phyloP scores from a whole-genome alignment of 116 monocot genomes.

The Trichopus zeylanicus region DNA sequence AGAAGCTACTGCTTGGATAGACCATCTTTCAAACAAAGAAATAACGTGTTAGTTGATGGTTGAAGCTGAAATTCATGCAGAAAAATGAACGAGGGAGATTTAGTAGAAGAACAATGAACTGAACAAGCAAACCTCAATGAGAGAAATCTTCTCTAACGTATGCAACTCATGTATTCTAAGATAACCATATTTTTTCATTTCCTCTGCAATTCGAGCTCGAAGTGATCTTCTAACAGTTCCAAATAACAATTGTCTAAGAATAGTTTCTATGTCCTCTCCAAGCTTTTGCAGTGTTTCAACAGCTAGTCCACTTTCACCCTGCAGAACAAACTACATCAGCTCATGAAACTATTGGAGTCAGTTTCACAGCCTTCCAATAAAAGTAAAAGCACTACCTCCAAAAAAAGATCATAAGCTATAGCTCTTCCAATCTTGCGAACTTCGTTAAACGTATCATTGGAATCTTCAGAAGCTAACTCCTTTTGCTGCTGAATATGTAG shows the following conservation, averaged over 20 bases:
- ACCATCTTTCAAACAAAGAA: slow-evolving; percentile 42
- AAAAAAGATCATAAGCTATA: slow-evolving; percentile 86
- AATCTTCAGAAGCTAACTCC: slow-evolving; percentile 31
- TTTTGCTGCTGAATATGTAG: slow-evolving; percentile 55
- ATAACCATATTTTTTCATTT: slow-evolving; percentile 62
- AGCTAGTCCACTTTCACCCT: slow-evolving; percentile 89
- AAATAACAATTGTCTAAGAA: slow-evolving; percentile 74
- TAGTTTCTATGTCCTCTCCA: slow-evolving; percentile 74
- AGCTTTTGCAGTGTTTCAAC: slow-evolving; percentile 68
- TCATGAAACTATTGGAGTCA: slow-evolving; percentile 5
- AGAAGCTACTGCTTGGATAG: slow-evolving; percentile 75
- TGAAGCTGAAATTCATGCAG: slow-evolving; percentile 1
- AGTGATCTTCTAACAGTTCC: slow-evolving; percentile 84
- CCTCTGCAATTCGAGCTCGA: slow-evolving; percentile 50
- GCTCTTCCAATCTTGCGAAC: slow-evolving; percentile 64
- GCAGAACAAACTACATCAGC: slow-evolving; percentile 9
- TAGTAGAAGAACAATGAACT: too few species aligned
- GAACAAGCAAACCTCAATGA: slow-evolving; percentile 67
- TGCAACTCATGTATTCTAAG: slow-evolving; percentile 51
- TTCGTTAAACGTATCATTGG: slow-evolving; percentile 65
- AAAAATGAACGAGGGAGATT: too few species aligned
- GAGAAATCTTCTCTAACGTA: slow-evolving; percentile 60
- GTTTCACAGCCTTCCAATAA: slow-evolving; percentile 6
- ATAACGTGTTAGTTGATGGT: slow-evolving; percentile 6
- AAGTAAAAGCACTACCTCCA: slow-evolving; percentile 48